phyloP scores from a whole-genome alignment of 495 filamentous ascomycete genomes.

The Oidiodendron maius region DNA sequence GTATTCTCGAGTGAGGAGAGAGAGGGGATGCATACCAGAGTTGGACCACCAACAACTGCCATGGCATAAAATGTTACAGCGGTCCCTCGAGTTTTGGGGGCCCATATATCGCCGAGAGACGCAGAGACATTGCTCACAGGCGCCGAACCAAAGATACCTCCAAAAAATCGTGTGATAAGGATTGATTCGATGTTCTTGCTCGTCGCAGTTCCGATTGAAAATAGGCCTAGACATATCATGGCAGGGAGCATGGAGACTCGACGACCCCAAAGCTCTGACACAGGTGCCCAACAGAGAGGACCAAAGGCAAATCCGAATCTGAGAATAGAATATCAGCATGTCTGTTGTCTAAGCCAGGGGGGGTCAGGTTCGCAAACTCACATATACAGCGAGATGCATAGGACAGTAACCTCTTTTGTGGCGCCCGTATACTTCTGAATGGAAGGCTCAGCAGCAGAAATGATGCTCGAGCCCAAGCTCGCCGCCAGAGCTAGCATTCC shows the following conservation, averaged over 20 bases:
- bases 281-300: conserved; percentile 29
- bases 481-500: conserved; percentile 43
- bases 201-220: conserved; percentile 36
- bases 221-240: conserved; percentile 35
- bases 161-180: conserved; percentile 29
- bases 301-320: conserved; percentile 30
- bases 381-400: conserved; percentile 25
- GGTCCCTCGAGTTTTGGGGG: conserved; percentile 28
- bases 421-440: conserved; percentile 31
- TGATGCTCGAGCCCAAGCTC: conserved; percentile 43
- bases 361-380: conserved; percentile 7
- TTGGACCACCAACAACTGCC: conserved; percentile 32
- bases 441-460: conserved; percentile 35
- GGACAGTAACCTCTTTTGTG: conserved; percentile 23
- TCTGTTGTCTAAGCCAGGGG: conserved; percentile 19
- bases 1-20: background rate
- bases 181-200: conserved; percentile 27
- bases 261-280: conserved; percentile 41
- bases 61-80: conserved; percentile 34
- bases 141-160: conserved; percentile 29
- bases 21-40: conserved; percentile 9
- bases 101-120: conserved; percentile 44
- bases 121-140: conserved; percentile 35
- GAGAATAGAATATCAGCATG: conserved; percentile 28
- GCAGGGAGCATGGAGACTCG: conserved; percentile 39